Conservation (phyloP, 106 monocot genomes). For the Dendrobium chrysotoxum region DNA sequence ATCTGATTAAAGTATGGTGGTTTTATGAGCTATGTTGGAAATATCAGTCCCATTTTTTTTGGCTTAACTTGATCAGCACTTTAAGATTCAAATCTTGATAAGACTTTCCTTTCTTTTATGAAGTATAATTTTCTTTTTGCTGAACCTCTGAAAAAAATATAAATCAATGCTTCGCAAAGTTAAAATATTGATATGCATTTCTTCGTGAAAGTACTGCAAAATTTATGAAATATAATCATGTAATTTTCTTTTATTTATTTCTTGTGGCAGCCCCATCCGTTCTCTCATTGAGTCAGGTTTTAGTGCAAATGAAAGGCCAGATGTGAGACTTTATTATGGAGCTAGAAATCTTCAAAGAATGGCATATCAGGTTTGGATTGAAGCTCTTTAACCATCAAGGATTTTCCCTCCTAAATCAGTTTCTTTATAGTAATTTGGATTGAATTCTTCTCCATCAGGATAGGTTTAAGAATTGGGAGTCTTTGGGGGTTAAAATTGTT, state of each 20-base stretch:
- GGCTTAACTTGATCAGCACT: neutral
- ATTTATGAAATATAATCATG: neutral
- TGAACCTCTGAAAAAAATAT: neutral
- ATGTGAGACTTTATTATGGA: constrained; percentile 85
- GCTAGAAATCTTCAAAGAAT: constrained; percentile 86
- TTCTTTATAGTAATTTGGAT: neutral
- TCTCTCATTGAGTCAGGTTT: constrained; percentile 86
- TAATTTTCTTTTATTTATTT: constrained; percentile 10
- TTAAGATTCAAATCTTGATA: neutral
- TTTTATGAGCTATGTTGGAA: neutral
- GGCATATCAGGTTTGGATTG: constrained; percentile 74
- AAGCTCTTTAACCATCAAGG: neutral
- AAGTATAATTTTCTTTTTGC: neutral
- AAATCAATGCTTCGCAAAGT: neutral
- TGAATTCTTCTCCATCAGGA: constrained; percentile 39
- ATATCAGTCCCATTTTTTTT: neutral
- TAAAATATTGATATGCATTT: neutral
- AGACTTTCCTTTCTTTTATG: neutral
- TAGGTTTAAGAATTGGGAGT: constrained; percentile 80
- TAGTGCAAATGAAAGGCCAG: constrained; percentile 50
- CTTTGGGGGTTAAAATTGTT: constrained; percentile 59
- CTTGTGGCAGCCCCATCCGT: constrained; percentile 67
- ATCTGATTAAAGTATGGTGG: too few relatives aligned
- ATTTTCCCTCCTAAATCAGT: neutral
- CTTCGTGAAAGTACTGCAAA: neutral